phyloP scores from a whole-genome alignment of 129 eudicot species.

The sunflower (Helianthus annuus) region DNA sequence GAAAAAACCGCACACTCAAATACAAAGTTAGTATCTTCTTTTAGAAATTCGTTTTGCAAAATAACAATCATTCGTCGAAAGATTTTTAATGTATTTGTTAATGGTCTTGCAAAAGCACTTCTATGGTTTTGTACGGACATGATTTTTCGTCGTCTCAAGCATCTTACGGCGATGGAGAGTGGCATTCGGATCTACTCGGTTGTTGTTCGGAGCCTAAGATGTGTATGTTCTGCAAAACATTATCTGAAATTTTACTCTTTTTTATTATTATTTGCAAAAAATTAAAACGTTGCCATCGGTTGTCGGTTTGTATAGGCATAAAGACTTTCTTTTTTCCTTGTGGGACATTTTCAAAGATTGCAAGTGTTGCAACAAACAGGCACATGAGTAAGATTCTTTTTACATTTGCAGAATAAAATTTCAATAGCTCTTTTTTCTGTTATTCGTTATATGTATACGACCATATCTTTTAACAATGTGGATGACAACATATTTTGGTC shows the following conservation, averaged over 20 bases:
- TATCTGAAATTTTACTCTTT: not conserved
- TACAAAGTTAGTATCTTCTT: constrained; percentile 55
- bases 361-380: constrained; percentile 74
- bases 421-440: not conserved
- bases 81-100: not conserved
- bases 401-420: constrained; percentile 11
- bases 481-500: not conserved
- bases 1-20: constrained; percentile 42
- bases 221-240: constrained; percentile 54
- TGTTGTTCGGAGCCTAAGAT: constrained; percentile 93
- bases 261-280: not conserved
- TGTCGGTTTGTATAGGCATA: constrained; percentile 52
- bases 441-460: not conserved
- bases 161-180: constrained; percentile 55
- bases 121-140: constrained; percentile 63
- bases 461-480: not conserved
- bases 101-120: constrained; percentile 46
- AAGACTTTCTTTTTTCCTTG: constrained; percentile 88
- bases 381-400: constrained; percentile 68
- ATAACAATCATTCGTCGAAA: not conserved
- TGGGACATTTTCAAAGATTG: constrained; percentile 87
- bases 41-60: not conserved
- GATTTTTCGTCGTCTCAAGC: constrained; percentile 57
- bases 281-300: not conserved
- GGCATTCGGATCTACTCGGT: constrained; percentile 97